Evolutionary conservation across 371 early-diverging fungal genomes (phyloP), one percentile per base, ranked within the genome.

Genomic region (Polyrhizophydium stewartii): DNA sequence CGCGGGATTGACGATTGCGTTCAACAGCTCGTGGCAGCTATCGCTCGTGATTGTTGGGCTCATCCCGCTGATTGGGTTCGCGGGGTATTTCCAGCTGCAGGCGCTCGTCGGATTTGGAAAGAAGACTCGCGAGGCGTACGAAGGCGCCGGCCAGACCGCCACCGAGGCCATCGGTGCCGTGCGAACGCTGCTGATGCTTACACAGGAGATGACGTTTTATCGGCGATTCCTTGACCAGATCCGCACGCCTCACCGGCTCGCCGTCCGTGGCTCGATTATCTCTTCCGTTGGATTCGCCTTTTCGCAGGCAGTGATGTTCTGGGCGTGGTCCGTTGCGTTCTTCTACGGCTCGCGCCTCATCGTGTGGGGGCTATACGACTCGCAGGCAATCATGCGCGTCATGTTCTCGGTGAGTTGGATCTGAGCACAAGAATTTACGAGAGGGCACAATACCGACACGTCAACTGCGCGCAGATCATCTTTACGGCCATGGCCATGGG

Each of bases 81-180:
- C 63, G 35, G 59, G 59, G 21, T 66, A 52, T 43, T 30, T 66
- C 28, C 51, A 62, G 33, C 2, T 62, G 40, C 63, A 60, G 51
- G 46, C 46, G 35, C 40, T 37, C 59, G 49, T 67, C 37, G 75
- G 76, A 27, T 73, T 61, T 56, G 71, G 70, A 24, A 61, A 66
- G 17, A 68, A 72, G 41, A 60, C 67, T 1, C 68, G 65, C 50
- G 65, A 65, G 40, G 69, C 72, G 3, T 79, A 76, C 68, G 63
- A 63, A 33, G 76, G 81, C 30, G 82, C 88, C 43, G 86, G 87
- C 61, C 87, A 87, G 70, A 81, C 85, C 49, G 91, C 92, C 49
- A 81, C 83, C 65, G 96, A 97, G 70, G 90, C 92, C 33, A 87
- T 96, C 52, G 76, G 85, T 59, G 86, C 88, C 73, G 89, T 96